Evolutionary conservation across 495 filamentous ascomycete genomes (phyloP), one percentile per base, ranked within the genome.

Genomic region (Tetracladium marchalianum): DNA sequence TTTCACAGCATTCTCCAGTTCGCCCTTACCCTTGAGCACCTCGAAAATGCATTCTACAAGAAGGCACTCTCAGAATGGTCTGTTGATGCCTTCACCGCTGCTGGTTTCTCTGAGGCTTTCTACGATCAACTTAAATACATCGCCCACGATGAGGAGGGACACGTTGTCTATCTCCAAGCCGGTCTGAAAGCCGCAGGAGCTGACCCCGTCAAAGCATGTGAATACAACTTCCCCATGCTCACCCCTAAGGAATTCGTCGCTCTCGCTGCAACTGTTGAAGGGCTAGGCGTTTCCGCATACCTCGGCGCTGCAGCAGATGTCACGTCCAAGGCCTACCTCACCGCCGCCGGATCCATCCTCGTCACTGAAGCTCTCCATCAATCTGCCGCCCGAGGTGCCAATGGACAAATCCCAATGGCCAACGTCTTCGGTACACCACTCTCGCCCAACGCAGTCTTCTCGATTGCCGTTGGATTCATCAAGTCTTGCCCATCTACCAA

Each of bases 361-460:
- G 75, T 76, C 37, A 63, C 76, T 13, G 79, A 82, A 50, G 70
- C 75, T 35, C 73, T 77, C 7, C 79, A 81, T 62, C 72, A 62
- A 16, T 61, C 76, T 1, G 72, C 70, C 53, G 62, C 78, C 34
- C 75, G 78, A 41, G 62, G 63, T 38, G 57, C 67, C 3, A 60
- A 69, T 8, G 54, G 59, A 4, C 53, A 76, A 41, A 56, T 57
- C 15, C 72, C 79, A 1, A 75, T 73, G 43, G 58, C 77, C 5
- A 65, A 75, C 40, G 57, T 74, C 4, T 76, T 79, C 55, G 79
- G 77, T 31, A 62, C 63, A 5, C 75, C 77, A 9, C 62, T 82
- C 11, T 56, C 57, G 48, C 62, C 75, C 46, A 66, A 80, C 49
- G 65, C 75, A 41, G 75, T 82, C n/a, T 76, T 71, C 59, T 78